Evolutionary conservation across 306 rosid genomes (phyloP), one percentile per base, ranked within the genome.

Genomic region (Argentina anserina): DNA sequence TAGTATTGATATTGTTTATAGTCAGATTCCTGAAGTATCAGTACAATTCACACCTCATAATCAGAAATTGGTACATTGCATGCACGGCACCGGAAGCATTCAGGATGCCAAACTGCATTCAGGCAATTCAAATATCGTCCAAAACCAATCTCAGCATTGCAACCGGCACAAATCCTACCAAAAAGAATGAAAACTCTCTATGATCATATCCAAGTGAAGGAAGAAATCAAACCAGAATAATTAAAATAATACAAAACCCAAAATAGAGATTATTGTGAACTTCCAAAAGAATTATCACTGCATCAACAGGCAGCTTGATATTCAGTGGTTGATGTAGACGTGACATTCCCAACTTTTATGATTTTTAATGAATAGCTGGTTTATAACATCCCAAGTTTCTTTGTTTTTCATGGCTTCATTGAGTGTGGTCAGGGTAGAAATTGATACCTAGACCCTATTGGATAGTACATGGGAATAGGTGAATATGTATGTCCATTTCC

Each of bases 71-170:
- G 97, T 50, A 84, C 79, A 85, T 90, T 88, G 88, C 99, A 95
- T 71, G 97, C 90, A 58, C 81, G 97, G 71, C 99, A 95, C 29
- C 96, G 89, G 76, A 95, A 95, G 81, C 99, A 91, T 82, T 95
- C 99, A 55, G 97, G 99, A 87, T 95, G 99, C 99, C 97, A 95
- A 75, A 90, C 79, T 77, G 90, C 89, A 83, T 88, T 87, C 79
- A 95, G 81, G 81, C 97, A 95, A 85, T 88, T 91, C 73, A 95
- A 81, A 78, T 91, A 91, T 29, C 99, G 89, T 55, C 99, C 97
- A 70, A 65, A 88, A 77, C 97, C 97, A 75, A 95, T 91, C 82
- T 90, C 92, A 47, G 71, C 43, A 77, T 78, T 67, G 88, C 98
- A 92, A 73, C 92, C 95, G 62, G 86, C 94, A 84, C 98, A 92